Conservation (phyloP, 352 stramenopile genomes). For the Pythium periplocum region DNA sequence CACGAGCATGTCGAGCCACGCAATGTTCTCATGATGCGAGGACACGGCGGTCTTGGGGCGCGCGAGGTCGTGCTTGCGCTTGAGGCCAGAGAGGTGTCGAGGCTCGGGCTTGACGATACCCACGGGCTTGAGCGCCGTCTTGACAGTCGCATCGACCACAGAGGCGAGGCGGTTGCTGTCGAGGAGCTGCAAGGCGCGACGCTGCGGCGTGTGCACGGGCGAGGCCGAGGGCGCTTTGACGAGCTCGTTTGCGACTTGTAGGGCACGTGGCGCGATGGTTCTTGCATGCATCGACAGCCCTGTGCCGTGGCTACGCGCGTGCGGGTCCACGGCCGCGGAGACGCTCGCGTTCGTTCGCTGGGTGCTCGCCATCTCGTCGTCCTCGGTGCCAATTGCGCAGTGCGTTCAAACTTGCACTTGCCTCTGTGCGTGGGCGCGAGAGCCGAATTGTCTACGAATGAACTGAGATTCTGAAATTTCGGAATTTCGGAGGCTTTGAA, state of each 20-base stretch:
- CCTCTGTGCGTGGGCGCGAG: not conserved
- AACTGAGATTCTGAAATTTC: too few species aligned
- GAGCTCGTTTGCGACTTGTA: not conserved
- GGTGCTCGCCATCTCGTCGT: not conserved
- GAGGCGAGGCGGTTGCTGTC: slow-evolving; percentile 8
- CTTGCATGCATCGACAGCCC: slow-evolving; percentile 1
- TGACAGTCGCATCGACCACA: not conserved
- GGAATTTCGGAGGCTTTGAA: too few species aligned
- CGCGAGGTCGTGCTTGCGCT: slow-evolving; percentile 15
- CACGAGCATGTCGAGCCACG: slow-evolving; percentile 84
- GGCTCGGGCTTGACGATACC: slow-evolving; percentile 6
- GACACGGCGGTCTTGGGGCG: not conserved
- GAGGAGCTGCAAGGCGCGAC: slow-evolving; percentile 11
- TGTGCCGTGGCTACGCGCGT: not conserved
- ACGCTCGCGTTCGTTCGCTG: slow-evolving; percentile 5
- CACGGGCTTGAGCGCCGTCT: slow-evolving; percentile 12
- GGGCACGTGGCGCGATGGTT: slow-evolving; percentile 1
- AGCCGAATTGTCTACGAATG: slow-evolving; percentile 2
- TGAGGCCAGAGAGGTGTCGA: slow-evolving; percentile 8
- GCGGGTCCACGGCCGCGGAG: not conserved
- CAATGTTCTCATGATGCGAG: slow-evolving; percentile 46
- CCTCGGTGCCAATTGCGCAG: not conserved
- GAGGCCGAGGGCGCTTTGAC: not conserved
- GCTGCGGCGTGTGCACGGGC: not conserved
- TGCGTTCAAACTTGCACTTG: slow-evolving; percentile 11